Base-by-base conservation (phyloP, 1,139 yeast genomes). In the Candida sanyaensis region DNA sequence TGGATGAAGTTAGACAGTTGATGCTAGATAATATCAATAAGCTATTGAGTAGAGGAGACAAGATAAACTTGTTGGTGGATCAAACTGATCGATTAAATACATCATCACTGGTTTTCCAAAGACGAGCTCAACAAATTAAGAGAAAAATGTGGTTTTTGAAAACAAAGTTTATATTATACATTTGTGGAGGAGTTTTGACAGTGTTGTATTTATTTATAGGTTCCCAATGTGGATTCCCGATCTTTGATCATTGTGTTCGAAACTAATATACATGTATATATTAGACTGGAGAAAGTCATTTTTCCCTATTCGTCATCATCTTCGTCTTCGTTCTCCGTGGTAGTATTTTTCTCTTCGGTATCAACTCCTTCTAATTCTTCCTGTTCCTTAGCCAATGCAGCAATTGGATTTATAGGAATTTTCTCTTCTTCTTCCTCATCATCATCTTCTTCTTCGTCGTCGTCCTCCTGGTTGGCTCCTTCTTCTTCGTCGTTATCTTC, bases 31-130 rank as follows among this genome's bases (percentile, higher is more conserved):
- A 85, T 57, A 83, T 85, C 48, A 85, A 81, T 57, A 81, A 80
- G 59, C 71, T 91, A 26, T 71, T 91, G 59, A 84, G 83, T 58
- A 77, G 97, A 48, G 96, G 96, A 10, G 97, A 90, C 58, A 78
- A 88, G 49, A 82, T 91, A 50, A 82, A 83, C 53, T 66, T 80
- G 43, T 73, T 91, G 52, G 96, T 90, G 13, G 88, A 86, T 62
- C 91, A 91, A 62, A 90, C 97, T 1, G 88, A 88, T 54, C 75
- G 84, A 46, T 75, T 90, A 65, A 88, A 86, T 55, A 76, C 78
- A 28, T 80, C 83, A 32, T 82, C 96, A 5, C 80, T 76, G 67
- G 80, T 86, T 41, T 91, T 91, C 62, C 84, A 89, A 55, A 83
- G 86, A 55, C 77, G 84, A 50, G 88, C 96, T 0, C 81, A 80